These are phyloP conservation scores for Neurospora hispaniola DNA, from an alignment of 495 filamentous ascomycete genomes.

Conservation along the genomic window DNA sequence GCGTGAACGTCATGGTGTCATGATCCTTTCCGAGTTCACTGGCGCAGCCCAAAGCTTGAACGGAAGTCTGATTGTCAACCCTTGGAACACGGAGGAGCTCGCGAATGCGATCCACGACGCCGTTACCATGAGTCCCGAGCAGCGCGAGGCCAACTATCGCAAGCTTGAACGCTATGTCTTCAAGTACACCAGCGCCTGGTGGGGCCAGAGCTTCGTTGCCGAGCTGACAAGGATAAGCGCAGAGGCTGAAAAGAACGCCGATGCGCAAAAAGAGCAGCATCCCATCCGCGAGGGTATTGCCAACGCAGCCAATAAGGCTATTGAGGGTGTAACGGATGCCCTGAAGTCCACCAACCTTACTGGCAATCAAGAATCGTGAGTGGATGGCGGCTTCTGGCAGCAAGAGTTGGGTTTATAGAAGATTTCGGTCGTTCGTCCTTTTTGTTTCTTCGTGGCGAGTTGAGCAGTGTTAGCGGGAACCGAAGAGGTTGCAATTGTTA, in stretches of 20 bases:
- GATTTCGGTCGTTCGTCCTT: not conserved
- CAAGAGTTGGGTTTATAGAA: not conserved
- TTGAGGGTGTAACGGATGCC: constrained; percentile 8
- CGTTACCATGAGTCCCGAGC: constrained; percentile 75
- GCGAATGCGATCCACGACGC: constrained; percentile 77
- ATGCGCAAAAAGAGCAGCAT: constrained; percentile 1
- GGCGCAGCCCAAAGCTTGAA: constrained; percentile 82
- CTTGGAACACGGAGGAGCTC: constrained; percentile 82
- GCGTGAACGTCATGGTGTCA: constrained; percentile 68
- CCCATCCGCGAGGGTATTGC: constrained; percentile 8
- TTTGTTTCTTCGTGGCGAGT: not conserved
- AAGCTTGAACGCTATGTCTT: constrained; percentile 77
- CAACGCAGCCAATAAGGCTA: constrained; percentile 10
- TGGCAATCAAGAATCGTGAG: not conserved
- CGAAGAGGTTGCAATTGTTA: not conserved
- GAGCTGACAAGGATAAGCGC: constrained; percentile 57
- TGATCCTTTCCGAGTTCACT: constrained; percentile 88
- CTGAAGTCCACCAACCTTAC: not conserved
- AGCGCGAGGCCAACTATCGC: constrained; percentile 68
- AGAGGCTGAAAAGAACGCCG: constrained; percentile 8
- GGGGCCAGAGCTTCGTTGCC: constrained; percentile 87
- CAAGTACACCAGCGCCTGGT: constrained; percentile 92
- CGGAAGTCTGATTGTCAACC: constrained; percentile 80
- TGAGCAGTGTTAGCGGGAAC: not conserved
- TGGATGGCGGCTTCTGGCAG: not conserved